These are phyloP conservation scores for Penicillium vulpinum DNA, from an alignment of 2,329 filamentous ascomycete genomes.

Conservation along the genomic window DNA sequence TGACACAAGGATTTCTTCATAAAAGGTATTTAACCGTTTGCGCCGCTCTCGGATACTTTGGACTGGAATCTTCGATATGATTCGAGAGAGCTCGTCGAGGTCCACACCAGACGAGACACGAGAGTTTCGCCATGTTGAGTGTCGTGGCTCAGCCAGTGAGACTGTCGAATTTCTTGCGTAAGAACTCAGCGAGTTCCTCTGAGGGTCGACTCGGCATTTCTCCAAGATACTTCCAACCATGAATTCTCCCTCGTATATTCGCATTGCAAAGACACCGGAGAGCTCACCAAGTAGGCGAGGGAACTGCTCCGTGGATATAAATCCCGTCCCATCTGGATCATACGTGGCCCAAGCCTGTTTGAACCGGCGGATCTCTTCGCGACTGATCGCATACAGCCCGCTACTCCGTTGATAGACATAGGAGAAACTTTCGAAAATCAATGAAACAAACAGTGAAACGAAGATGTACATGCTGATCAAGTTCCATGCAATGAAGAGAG, in stretches of 20 bases:
- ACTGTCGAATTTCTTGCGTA: slow-evolving; percentile 38
- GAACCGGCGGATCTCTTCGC: slow-evolving; percentile 93
- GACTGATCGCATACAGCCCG: slow-evolving; percentile 83
- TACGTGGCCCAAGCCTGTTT: slow-evolving; percentile 98
- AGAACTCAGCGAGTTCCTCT: slow-evolving; percentile 7
- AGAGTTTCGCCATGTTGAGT: slow-evolving; percentile 26
- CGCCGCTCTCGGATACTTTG: slow-evolving; percentile 72
- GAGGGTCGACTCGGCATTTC: slow-evolving; percentile 66
- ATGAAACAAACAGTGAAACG: slow-evolving; percentile 94
- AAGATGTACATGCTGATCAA: slow-evolving; percentile 99
- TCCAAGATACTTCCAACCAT: slow-evolving; percentile 86
- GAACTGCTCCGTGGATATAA: slow-evolving; percentile 85
- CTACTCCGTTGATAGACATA: slow-evolving; percentile 98
- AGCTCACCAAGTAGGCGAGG: slow-evolving; percentile 83
- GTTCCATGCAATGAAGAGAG: slow-evolving; percentile 95
- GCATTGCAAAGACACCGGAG: slow-evolving; percentile 94
- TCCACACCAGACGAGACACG: slow-evolving; percentile 62
- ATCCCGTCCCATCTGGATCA: slow-evolving; percentile 87
- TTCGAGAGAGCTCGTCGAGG: slow-evolving; percentile 70
- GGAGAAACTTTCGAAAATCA: slow-evolving; percentile 99
- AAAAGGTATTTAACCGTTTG: slow-evolving; percentile 87
- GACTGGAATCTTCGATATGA: slow-evolving; percentile 73
- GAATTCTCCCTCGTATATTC: slow-evolving; percentile 89
- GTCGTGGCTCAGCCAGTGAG: slow-evolving; percentile 17
- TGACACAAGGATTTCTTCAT: slow-evolving; percentile 91